Percentiles rank a stretch among this genome's conserved stretches.
These are phyloP conservation scores for Glonium stellatum DNA, from an alignment of 495 filamentous ascomycete species.

Conservation along the genomic window DNA sequence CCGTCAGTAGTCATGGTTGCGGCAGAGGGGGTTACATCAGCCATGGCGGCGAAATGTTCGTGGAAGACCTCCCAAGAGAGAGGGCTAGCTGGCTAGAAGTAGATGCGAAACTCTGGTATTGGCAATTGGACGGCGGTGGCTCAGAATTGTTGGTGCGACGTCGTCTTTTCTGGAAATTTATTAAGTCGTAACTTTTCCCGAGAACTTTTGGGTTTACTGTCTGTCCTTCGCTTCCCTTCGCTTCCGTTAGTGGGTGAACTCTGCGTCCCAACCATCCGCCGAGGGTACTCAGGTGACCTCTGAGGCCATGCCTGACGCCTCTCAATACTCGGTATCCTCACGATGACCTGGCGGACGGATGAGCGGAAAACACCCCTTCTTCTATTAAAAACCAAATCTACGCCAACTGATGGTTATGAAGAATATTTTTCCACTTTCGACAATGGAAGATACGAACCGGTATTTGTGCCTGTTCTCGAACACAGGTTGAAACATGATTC, in stretches of 20 bases:
- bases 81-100: too few relatives aligned
- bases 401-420: constrained; percentile 70
- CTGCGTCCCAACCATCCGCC: neutral
- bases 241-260: neutral
- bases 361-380: constrained; percentile 50
- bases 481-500: constrained; percentile 53
- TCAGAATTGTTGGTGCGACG: neutral
- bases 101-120: too few relatives aligned
- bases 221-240: too few relatives aligned
- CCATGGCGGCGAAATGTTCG: constrained; percentile 21
- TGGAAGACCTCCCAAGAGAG: neutral
- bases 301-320: neutral
- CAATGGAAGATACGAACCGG: constrained; percentile 48
- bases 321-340: neutral
- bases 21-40: constrained; percentile 30
- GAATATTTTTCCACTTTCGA: constrained; percentile 55
- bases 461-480: constrained; percentile 78
- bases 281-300: neutral
- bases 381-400: constrained; percentile 81
- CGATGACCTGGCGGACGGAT: constrained; percentile 10
- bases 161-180: neutral
- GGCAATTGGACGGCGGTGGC: too few relatives aligned
- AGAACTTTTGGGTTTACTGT: too few relatives aligned
- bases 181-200: constrained; percentile 1
- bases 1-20: constrained; percentile 24